Evolutionary conservation across 2,329 filamentous ascomycete species (phyloP), one percentile per base, ranked within the genome.

Genomic region (Diaporthe nobilis): DNA sequence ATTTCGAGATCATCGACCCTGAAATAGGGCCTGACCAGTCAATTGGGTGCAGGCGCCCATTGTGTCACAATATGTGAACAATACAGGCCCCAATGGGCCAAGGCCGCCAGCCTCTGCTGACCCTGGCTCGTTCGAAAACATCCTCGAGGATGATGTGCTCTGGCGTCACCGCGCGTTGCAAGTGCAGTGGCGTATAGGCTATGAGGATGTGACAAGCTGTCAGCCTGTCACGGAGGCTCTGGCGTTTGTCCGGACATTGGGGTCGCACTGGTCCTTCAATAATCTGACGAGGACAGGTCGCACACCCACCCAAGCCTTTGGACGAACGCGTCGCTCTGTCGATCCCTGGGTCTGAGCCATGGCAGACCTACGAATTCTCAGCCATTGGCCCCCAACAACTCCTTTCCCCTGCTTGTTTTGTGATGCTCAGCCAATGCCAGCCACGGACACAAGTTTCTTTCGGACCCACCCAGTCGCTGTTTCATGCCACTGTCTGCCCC

Each of bases 111-210:
- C 47, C 63, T 53, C 63, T 39, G 20, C 13, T 37, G 63, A 53
- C 22, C 22, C 31, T 68, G 63, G 63, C 47, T 53, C 15, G 31
- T 28, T 53, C 63, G 63, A 68, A 12, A 53, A 68, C 47, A 68
- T 39, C 47, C 63, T 53, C 63, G 63, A n/a, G 63, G 63, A 68
- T 68, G 63, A 68, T 68, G 63, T 68, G 63, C 63, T 68, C 63
- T 68, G 47, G 63, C 63, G 63, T 68, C 63, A 68, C 31, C 47
- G 47, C 12, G 34, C 63, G 15, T 51, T 68, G 63, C 22, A 20
- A 28, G 31, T 39, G 47, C 47, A 39, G 31, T 39, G 31, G 34
- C 63, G 28, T 68, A 68, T 53, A 39, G 47, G 63, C 20, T 53
- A 17, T 25, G 63, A 53, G 31, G 12, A 42, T 53, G 63, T 39